These are phyloP conservation scores for Trichoderma hamatum DNA, from an alignment of 2,329 filamentous ascomycete genomes.

Conservation along the genomic window DNA sequence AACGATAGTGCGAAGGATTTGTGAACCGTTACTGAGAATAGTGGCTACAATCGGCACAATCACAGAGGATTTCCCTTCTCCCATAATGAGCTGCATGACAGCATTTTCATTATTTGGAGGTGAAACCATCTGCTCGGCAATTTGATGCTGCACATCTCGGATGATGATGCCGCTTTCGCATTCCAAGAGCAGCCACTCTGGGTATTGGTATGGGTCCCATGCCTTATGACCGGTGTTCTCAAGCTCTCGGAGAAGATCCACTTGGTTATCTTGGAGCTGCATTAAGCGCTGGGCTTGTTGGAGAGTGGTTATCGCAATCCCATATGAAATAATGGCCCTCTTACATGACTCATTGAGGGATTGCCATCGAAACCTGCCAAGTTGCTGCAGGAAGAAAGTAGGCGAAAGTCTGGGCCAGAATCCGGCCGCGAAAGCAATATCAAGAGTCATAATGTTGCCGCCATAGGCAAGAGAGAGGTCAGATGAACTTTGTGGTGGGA, in stretches of 20 bases:
- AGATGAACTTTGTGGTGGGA: background rate
- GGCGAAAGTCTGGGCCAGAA: conserved; percentile 38
- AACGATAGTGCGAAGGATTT: conserved; percentile 61
- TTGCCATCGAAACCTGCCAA: conserved; percentile 31
- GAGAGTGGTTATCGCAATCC: conserved; percentile 43
- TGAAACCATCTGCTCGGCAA: conserved; percentile 59
- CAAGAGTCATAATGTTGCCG: background rate
- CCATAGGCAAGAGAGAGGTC: background rate
- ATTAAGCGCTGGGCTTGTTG: conserved; percentile 3
- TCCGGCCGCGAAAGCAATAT: background rate
- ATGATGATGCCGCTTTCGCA: conserved; percentile 65
- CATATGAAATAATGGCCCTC: conserved; percentile 44
- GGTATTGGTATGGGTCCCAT: conserved; percentile 55
- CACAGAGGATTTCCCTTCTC: conserved; percentile 69
- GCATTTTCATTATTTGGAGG: conserved; percentile 48
- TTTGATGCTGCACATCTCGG: conserved; percentile 59
- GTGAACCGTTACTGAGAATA: conserved; percentile 52
- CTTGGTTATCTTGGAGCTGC: conserved; percentile 44
- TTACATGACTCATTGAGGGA: conserved; percentile 41
- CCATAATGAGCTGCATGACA: conserved; percentile 71
- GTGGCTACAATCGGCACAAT: conserved; percentile 67
- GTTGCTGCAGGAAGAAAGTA: conserved; percentile 41
- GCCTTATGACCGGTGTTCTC: conserved; percentile 51
- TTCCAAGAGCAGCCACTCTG: conserved; percentile 67
- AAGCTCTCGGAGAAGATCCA: too few relatives aligned